Evolutionary conservation across 192 early-diverging fungal species (phyloP).

Genomic region (Chytriomyces sp.): DNA sequence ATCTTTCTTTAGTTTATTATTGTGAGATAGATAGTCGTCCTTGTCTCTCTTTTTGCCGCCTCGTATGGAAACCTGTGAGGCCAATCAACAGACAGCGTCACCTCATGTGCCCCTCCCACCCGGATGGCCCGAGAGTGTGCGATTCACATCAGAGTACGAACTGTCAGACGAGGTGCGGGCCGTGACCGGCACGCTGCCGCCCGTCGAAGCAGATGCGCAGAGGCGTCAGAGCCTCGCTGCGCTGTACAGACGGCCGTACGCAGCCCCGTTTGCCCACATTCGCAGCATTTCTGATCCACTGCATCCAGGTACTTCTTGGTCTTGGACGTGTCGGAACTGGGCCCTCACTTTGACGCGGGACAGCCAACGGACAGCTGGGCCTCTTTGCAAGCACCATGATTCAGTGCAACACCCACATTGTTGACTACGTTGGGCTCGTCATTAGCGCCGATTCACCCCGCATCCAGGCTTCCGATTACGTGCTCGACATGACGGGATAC

Average conservation of each 20-base stretch:
- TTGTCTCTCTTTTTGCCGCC: too few species aligned
- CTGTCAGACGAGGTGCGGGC: neutral
- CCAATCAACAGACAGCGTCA: neutral
- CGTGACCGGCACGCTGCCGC: neutral
- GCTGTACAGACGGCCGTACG: constrained; percentile 12
- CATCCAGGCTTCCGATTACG: constrained; percentile 15
- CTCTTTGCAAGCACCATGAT: constrained; percentile 18
- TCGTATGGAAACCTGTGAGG: too few species aligned
- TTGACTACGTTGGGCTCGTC: constrained; percentile 23
- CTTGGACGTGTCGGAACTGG: too few species aligned
- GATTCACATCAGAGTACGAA: constrained; percentile 5
- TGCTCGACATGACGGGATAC: constrained; percentile 20
- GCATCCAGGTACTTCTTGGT: too few species aligned
- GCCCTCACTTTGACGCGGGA: too few species aligned
- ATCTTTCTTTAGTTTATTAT: too few species aligned
- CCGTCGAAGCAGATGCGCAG: neutral
- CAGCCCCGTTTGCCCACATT: constrained; percentile 16
- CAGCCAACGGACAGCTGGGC: constrained; percentile 17
- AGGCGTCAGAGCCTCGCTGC: neutral
- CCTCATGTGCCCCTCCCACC: neutral
- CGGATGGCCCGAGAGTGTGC: neutral
- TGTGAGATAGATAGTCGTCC: too few species aligned
- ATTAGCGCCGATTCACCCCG: constrained; percentile 4
- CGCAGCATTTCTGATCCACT: constrained; percentile 8
- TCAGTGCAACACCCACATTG: constrained; percentile 8